Conservation (phyloP, 768 basidiomycete species). For the Collybia nuda region DNA sequence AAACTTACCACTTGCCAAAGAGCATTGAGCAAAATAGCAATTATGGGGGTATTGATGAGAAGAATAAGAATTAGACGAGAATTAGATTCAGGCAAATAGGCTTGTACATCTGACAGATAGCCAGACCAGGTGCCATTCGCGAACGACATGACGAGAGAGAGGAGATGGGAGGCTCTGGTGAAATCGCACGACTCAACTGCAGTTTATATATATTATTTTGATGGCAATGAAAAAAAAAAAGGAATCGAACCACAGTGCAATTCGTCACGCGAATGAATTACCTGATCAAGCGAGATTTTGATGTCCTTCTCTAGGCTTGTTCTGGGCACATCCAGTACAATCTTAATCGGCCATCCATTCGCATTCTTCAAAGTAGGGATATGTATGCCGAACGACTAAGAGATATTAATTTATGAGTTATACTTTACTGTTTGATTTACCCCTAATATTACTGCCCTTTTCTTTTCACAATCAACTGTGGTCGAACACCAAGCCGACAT, state of each 20-base stretch:
- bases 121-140: slow-evolving; percentile 37
- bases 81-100: slow-evolving; percentile 32
- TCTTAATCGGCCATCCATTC: too few relatives aligned
- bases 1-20: slow-evolving; percentile 74
- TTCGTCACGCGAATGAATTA: too few relatives aligned
- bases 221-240: neutral
- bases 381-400: too few relatives aligned
- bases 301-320: too few relatives aligned
- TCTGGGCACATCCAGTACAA: too few relatives aligned
- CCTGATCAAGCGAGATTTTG: too few relatives aligned
- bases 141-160: slow-evolving; percentile 33
- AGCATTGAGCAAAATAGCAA: slow-evolving; percentile 72
- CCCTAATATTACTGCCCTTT: neutral
- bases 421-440: neutral
- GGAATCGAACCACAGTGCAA: slow-evolving; percentile 1
- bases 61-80: slow-evolving; percentile 40
- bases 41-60: slow-evolving; percentile 67
- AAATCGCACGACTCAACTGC: neutral
- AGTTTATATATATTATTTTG: slow-evolving; percentile 10
- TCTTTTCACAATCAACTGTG: neutral
- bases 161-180: neutral
- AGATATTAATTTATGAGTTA: too few relatives aligned
- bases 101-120: slow-evolving; percentile 40
- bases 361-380: too few relatives aligned
- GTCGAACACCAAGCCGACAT: slow-evolving; percentile 1